Evolutionary conservation across 768 basidiomycete species (phyloP), one percentile per base, ranked within the genome.

Genomic region (Termitomyces sp.): DNA sequence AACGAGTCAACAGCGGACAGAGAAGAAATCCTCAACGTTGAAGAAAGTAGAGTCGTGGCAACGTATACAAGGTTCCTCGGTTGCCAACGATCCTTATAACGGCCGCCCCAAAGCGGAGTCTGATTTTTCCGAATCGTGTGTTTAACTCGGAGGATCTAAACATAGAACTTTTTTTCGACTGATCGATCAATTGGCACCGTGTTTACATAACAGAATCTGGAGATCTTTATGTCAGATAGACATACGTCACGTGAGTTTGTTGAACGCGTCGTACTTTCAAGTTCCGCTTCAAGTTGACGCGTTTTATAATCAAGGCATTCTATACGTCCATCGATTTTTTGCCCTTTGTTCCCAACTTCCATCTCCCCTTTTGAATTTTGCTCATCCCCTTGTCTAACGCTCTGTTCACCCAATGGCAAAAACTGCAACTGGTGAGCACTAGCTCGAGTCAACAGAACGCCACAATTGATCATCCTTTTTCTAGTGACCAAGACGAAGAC

Each of bases 401-500:
- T 52, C 54, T 31, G 3, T 53, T 21, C 14, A 45, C 62, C 55
- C 61, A 65, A 84, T 84, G 83, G 78, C 80, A 47, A 83, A 81
- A 60, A 69, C 80, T 9, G 66, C 75, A 11, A 80, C 82, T 54
- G 79, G 83, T 82, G 53, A 16, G 73, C 32, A 27, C 45, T 53
- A 1, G 32, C 44, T 42, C 17, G 7, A 42, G 16, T 29, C 19
- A 9, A 43, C 12, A 25, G 21, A 45, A 25, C 50, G 35, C 4
- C 29, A 65, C 58, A 60, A 57, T 44, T 16, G 41, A 12, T 31
- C 35, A n/a, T 17, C n/a, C n/a, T 23, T 34, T 17, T 19, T 25
- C 5, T 54, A 83, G 84, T 69, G 53, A 81, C 80, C 6, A 75
- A 74, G 58, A 82, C 81, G 47, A 85, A 84, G 71, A 62, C 77